Conservation (phyloP, 1,139 yeast genomes). For the Blastobotrys arbuscula region DNA sequence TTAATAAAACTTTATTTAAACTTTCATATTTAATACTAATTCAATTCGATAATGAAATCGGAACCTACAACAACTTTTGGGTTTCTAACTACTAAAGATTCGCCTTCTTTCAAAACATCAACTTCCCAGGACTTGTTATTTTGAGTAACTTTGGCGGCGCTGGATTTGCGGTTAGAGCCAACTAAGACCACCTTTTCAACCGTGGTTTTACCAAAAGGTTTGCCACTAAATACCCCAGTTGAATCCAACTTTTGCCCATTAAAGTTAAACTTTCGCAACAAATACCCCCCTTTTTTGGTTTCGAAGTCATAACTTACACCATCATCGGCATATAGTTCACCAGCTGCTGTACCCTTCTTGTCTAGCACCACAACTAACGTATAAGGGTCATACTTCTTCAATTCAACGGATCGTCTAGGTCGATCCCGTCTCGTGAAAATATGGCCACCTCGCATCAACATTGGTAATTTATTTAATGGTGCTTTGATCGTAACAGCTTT, state of each 20-base stretch:
- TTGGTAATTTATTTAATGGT: slow-evolving; percentile 61
- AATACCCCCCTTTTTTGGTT: slow-evolving; percentile 18
- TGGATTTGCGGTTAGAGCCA: slow-evolving; percentile 30
- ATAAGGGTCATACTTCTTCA: slow-evolving; percentile 80
- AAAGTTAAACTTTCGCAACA: slow-evolving; percentile 16
- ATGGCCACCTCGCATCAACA: slow-evolving; percentile 72
- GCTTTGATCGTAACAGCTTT: slow-evolving; percentile 42
- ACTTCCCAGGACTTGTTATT: slow-evolving; percentile 37
- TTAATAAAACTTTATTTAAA: not conserved
- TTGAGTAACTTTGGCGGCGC: slow-evolving; percentile 35
- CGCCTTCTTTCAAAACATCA: slow-evolving; percentile 22
- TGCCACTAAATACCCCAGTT: slow-evolving; percentile 41
- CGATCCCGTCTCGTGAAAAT: slow-evolving; percentile 64
- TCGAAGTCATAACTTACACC: slow-evolving; percentile 66
- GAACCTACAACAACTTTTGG: slow-evolving; percentile 47
- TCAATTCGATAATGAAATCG: slow-evolving; percentile 44
- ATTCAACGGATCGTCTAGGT: slow-evolving; percentile 69
- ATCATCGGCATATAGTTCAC: slow-evolving; percentile 72
- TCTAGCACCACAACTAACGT: slow-evolving; percentile 64
- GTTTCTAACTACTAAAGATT: slow-evolving; percentile 41
- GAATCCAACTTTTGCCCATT: slow-evolving; percentile 62
- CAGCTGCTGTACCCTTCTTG: slow-evolving; percentile 38
- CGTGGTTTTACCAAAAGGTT: slow-evolving; percentile 18
- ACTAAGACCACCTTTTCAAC: slow-evolving; percentile 61
- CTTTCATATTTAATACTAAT: slow-evolving; percentile 1